Evolutionary conservation across 805 yeast genomes (phyloP), one percentile per base, ranked within the genome.

Genomic region (Clavispora carvajalis): DNA sequence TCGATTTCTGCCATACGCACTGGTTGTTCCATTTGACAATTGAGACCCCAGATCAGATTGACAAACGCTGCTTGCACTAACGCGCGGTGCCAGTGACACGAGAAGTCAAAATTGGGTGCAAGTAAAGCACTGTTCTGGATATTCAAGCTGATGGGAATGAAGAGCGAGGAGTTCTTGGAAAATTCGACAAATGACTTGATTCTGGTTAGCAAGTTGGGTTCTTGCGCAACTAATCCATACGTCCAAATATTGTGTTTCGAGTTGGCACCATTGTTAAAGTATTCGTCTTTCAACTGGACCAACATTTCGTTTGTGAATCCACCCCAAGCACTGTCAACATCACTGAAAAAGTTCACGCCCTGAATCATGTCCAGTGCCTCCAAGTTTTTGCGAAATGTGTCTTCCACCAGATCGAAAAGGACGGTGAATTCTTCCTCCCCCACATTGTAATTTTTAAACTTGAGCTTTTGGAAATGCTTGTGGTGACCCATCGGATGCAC

Each of bases 251-350:
- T 61, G 40, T 63, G 50, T 43, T 67, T 69, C 44, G 57, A 60
- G 35, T 54, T 56, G 30, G 44, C 52, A 23, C 67, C 69, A 36
- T 56, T 59, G 33, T 63, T 65, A 50, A 81, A 65, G 50, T 75
- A 82, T 51, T 86, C 95, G 55, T 90, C 96, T 40, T 76, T 68
- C 15, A 89, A 37, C 7, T 70, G 73, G n/a, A 62, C 52, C 18
- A 89, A 43, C 46, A 80, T 48, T 34, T 70, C 69, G 30, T 63
- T 57, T 4, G 85, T 60, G 50, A 85, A 79, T 0, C 95, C 95
- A 36, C 88, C 83, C 98, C 98, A 91, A 0, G 83, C 85, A 17
- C 78, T 71, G 54, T 86, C 95, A 3, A 82, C 49, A 38, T 89
- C 96, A 0, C 84, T 74, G 2, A 81, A 53, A 0, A 86, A 37